Evolutionary conservation across 768 basidiomycete species (phyloP), one percentile per base, ranked within the genome.

Genomic region (Asterophora lycoperdoides): DNA sequence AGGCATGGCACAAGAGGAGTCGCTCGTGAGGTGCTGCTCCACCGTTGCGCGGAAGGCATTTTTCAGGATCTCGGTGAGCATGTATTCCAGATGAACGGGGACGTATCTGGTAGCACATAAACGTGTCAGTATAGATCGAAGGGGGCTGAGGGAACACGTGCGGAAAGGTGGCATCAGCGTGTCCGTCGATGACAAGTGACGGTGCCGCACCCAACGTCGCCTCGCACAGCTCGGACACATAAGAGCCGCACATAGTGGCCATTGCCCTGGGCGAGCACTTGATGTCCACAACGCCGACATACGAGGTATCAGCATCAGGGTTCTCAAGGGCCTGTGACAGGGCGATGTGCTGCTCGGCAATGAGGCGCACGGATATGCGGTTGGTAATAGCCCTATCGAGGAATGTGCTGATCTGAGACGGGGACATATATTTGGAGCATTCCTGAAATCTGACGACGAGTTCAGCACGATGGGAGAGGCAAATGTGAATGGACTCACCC

Each of bases 11-110:
- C 37, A 57, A 44, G 71, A 44, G 18, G 68, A 57, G 28, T 69
- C 71, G 15, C 64, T 64, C 43, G 74, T 77, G 49, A 69, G 65
- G 48, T 91, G 80, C 48, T 81, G 78, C 60, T 94, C 92, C 19
- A 91, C 83, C 1, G 89, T 92, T 7, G 92, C 92, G 28, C 92
- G 84, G 68, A 91, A 94, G 0, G 91, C 80, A 61, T 94, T 94
- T 67, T 94, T 94, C 34, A 94, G 75, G 34, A 94, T 80, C 64
- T 94, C 92, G 2, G 92, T 94, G 46, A 93, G 69, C 57, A 93
- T 89, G 62, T 93, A 94, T 64, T 94, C 92, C 30, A 94, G 75
- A 62, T 94, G 93, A 1, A 91, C 86, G 3, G 93, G 90, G 33
- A 93, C 81, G 59, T 91, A 92, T 19, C 90, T 56, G 20, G 33